A percentile compares a stretch with the other conserved stretches of the same genome.
Conservation (phyloP, 1,139 yeast genomes). For the Candida neerlandica region DNA sequence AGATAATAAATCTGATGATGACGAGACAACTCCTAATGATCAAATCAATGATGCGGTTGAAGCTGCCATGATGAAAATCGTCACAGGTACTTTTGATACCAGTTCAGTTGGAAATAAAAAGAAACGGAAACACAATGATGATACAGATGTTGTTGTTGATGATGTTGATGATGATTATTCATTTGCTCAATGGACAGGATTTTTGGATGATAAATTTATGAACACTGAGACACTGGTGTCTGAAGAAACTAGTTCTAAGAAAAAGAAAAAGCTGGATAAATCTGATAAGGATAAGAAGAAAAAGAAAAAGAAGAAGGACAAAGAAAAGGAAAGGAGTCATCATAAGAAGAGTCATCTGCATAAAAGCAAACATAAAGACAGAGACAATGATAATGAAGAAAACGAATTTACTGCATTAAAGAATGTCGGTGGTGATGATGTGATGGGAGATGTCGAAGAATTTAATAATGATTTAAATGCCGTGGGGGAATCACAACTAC, state of each 20-base stretch:
- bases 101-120: constrained; percentile 11
- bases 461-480: constrained; percentile 58
- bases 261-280: constrained; percentile 2
- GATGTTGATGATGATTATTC: constrained; percentile 35
- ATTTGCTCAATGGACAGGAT: constrained; percentile 58
- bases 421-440: constrained; percentile 59
- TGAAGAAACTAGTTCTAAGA: not conserved
- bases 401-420: constrained; percentile 50
- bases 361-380: not conserved
- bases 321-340: not conserved
- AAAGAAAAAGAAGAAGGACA: constrained; percentile 4
- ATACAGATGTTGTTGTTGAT: constrained; percentile 7
- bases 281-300: constrained; percentile 3
- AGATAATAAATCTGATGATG: constrained; percentile 8
- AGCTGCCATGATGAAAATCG: constrained; percentile 75
- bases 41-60: constrained; percentile 59
- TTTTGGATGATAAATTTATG: constrained; percentile 39
- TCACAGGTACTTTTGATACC: constrained; percentile 57
- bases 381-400: not conserved
- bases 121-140: constrained; percentile 17
- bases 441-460: constrained; percentile 38
- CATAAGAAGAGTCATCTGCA: constrained; percentile 2
- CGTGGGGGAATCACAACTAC: constrained; percentile 49
- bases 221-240: not conserved
- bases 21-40: constrained; percentile 32